Conservation (phyloP, 1,284 basidiomycete genomes). For the Moesziomyces sp. region DNA sequence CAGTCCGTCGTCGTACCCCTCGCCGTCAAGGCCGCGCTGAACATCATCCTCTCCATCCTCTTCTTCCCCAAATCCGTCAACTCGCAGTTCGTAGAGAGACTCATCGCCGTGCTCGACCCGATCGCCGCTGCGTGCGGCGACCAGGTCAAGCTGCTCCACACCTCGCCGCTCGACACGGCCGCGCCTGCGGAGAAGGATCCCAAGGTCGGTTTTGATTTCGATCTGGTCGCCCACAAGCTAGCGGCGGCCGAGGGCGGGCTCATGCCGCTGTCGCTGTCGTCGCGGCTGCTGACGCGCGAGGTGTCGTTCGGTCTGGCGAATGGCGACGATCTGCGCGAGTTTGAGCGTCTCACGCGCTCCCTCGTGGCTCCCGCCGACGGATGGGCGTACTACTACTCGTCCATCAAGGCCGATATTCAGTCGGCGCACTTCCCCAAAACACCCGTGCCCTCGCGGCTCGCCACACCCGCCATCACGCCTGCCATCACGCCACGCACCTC, state of each 20-base stretch:
- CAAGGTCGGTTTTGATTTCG: constrained; percentile 69
- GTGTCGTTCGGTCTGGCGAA: constrained; percentile 75
- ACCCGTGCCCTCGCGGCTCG: constrained; percentile 39
- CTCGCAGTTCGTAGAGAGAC: constrained; percentile 73
- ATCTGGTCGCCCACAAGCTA: constrained; percentile 61
- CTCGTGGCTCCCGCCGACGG: constrained; percentile 74
- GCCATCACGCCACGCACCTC: constrained; percentile 37
- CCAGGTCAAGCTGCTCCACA: constrained; percentile 72
- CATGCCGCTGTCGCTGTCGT: constrained; percentile 72
- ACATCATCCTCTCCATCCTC: constrained; percentile 72
- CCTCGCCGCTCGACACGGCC: constrained; percentile 70
- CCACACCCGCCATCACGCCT: constrained; percentile 32
- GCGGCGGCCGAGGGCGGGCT: constrained; percentile 74
- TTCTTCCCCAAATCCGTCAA: constrained; percentile 79
- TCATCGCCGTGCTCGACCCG: constrained; percentile 73
- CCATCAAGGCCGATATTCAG: constrained; percentile 50
- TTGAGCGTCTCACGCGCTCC: constrained; percentile 70
- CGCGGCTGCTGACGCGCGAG: constrained; percentile 75
- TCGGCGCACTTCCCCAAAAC: constrained; percentile 47
- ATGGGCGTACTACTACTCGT: constrained; percentile 73
- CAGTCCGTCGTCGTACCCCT: constrained; percentile 74
- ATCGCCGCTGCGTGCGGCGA: constrained; percentile 71
- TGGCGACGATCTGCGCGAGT: constrained; percentile 73
- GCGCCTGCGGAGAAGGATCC: constrained; percentile 3
- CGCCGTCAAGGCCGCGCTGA: constrained; percentile 74